phyloP scores from a whole-genome alignment of 225 moss, liverwort and hornwort genomes.

The Antitrichia curtipendula region DNA sequence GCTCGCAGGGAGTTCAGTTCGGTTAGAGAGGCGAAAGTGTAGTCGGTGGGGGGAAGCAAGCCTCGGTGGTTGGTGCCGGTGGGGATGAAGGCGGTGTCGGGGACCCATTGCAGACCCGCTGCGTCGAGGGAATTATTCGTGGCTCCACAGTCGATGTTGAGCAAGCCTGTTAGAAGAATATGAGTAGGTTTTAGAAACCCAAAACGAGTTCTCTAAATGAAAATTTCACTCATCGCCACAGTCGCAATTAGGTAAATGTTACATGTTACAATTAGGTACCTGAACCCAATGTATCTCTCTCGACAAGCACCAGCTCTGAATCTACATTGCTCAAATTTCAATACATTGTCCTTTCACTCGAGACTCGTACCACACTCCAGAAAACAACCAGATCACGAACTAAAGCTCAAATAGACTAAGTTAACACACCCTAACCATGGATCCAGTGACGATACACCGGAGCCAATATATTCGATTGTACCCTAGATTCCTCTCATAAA shows the following conservation, averaged over 20 bases:
- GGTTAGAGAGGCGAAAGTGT: not conserved
- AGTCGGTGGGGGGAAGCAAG: not conserved
- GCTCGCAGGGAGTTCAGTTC: not conserved
- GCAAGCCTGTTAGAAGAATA: not conserved
- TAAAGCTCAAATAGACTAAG: not conserved
- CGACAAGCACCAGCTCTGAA: not conserved
- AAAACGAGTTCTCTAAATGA: not conserved
- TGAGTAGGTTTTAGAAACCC: not conserved
- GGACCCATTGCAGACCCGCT: not conserved
- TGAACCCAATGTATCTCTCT: not conserved
- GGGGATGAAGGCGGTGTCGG: not conserved
- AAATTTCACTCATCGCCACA: not conserved
- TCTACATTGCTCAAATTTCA: not conserved
- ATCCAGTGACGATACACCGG: not conserved
- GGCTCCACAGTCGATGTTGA: conserved; percentile 15
- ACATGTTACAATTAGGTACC: too few relatives aligned
- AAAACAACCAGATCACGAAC: not conserved
- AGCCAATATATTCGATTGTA: not conserved
- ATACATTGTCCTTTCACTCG: not conserved
- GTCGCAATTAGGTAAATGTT: not conserved
- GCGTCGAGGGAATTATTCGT: not conserved
- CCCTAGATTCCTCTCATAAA: not conserved
- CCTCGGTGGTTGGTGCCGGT: not conserved
- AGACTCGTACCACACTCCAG: not conserved
- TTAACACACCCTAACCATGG: not conserved